Evolutionary conservation across 2,329 filamentous ascomycete genomes (phyloP).

Genomic region (Penicillium verrucosum): DNA sequence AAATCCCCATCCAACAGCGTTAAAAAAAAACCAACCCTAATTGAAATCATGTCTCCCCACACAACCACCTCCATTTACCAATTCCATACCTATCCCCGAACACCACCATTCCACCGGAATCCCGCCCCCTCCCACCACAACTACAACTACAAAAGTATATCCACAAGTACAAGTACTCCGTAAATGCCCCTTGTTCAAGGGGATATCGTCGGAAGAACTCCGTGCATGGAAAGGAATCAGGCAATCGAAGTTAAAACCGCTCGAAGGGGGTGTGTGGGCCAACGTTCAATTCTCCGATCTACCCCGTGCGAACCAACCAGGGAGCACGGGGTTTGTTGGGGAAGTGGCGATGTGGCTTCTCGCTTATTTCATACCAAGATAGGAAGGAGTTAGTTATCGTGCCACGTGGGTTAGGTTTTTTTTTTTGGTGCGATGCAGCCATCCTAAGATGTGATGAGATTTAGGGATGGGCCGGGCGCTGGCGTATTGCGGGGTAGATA

Average conservation of each 20-base stretch:
- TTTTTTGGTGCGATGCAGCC: not conserved
- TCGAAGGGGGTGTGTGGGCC: not conserved
- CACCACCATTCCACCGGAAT: not conserved
- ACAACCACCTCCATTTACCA: not conserved
- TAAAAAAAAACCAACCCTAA: not conserved
- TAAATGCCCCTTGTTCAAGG: not conserved
- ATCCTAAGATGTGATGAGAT: not conserved
- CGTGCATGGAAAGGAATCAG: not conserved
- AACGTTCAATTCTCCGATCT: not conserved
- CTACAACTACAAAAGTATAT: not conserved
- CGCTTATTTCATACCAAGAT: not conserved
- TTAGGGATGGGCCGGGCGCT: not conserved
- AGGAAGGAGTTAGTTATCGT: not conserved
- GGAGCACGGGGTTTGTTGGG: not conserved
- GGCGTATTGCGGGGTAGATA: slow-evolving; percentile 1
- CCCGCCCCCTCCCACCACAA: not conserved
- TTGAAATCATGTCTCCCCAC: not conserved
- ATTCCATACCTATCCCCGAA: not conserved
- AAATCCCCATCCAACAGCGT: slow-evolving; percentile 1
- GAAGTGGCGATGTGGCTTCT: not conserved
- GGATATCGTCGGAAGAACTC: not conserved
- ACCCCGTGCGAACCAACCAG: not conserved
- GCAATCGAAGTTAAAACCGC: not conserved
- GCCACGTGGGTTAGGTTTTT: not conserved
- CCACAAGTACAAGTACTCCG: too few species aligned